Evolutionary conservation across 1,284 basidiomycete species (phyloP).

Genomic region (Puccinia triticina): DNA sequence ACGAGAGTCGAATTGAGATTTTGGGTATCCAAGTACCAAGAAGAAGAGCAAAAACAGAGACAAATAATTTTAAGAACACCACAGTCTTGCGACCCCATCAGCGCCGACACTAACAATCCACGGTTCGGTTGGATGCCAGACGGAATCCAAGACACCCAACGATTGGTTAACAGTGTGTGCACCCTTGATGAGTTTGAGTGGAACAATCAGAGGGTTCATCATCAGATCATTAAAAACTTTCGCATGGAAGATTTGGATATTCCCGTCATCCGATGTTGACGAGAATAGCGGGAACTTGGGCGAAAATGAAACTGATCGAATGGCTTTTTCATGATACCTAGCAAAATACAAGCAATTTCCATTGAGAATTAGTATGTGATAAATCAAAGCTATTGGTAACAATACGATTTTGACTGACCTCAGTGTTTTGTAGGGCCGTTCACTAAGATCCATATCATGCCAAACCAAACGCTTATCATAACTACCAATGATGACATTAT

Average conservation of each 20-base stretch:
- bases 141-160: conserved; percentile 83
- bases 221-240: conserved; percentile 91
- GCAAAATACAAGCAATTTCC: not conserved
- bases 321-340: conserved; percentile 89
- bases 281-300: conserved; percentile 94
- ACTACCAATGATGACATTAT: conserved; percentile 93
- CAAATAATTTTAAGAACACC: conserved; percentile 62
- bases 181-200: conserved; percentile 90
- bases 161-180: conserved; percentile 76
- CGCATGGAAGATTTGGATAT: conserved; percentile 94
- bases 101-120: conserved; percentile 93
- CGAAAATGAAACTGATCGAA: conserved; percentile 88
- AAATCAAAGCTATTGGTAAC: not conserved
- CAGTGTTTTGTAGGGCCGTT: conserved; percentile 94
- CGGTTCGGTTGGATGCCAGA: conserved; percentile 83
- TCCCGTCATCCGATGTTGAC: conserved; percentile 92
- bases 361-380: not conserved
- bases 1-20: not conserved
- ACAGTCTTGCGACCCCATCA: conserved; percentile 84
- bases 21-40: not conserved
- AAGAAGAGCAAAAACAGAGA: not conserved
- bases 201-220: conserved; percentile 94
- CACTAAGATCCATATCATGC: conserved; percentile 96
- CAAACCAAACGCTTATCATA: conserved; percentile 97
- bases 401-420: conserved; percentile 64